Evolutionary conservation across 352 stramenopile genomes (phyloP), one percentile per base, ranked within the genome.

Genomic region (Phytophthora syringae): DNA sequence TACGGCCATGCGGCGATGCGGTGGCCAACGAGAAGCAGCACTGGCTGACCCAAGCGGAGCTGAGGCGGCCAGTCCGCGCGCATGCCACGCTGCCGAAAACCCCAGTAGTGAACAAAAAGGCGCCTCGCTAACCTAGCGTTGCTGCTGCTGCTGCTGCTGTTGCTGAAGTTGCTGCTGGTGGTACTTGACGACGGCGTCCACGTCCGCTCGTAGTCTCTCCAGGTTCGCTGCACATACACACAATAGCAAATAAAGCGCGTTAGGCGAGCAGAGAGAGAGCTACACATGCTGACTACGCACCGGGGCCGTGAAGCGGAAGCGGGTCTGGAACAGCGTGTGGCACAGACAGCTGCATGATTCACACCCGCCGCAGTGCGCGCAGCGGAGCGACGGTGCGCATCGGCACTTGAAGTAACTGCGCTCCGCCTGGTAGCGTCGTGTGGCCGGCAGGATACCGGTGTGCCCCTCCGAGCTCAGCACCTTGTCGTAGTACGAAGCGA

Each of bases 301-400:
- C 87, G 85, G 87, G 25, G 82, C 71, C n/a, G 70, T 76, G 62
- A 83, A 87, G 53, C 87, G 87, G 66, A 92, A 93, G 37, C 87
- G 87, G 20, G 85, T 95, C 71, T 93, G 85, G 76, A 93, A 95
- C n/a, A 90, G 77, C 45, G 87, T 95, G 76, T 95, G 87, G 40
- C 87, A 95, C 43, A 91, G 61, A 25, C 87, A 95, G 54, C 78
- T 85, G 62, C 87, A 95, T 37, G 83, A 88, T 67, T 94, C 84
- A 44, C 87, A 95, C 55, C 84, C 84, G 22, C 84, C 84, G 60
- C 87, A 95, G 50, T 90, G 77, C 5, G 71, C 53, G 58, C 87
- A 95, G 13, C 72, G 75, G n/a, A 86, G 53, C 28, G 77, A 82
- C 27, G 77, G 77, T 36, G 79, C 58, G 59, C 85, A 95, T 44